Evolutionary conservation across 2,329 filamentous ascomycete genomes (phyloP), one percentile per base, ranked within the genome.

Genomic region (Tolypocladium ophioglossoides): DNA sequence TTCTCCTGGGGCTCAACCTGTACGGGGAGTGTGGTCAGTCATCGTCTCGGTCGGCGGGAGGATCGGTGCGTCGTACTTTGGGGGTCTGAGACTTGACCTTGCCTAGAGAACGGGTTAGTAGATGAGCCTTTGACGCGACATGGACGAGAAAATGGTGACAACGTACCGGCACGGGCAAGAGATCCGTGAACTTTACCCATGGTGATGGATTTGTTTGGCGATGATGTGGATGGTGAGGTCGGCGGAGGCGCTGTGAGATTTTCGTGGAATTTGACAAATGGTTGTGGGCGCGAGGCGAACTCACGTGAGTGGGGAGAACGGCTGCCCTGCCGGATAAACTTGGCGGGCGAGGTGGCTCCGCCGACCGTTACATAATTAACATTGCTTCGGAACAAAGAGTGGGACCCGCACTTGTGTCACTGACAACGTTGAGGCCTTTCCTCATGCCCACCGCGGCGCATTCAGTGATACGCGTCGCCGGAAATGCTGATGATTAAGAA

Each of bases 51-150:
- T 56, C 40, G 57, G 54, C n/a, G 53, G 53, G 54, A 49, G 44
- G 24, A 22, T 53, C 57, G 38, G 60, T 54, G 52, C 62, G 57
- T 75, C 82, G 75, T 82, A 91, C 87, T 85, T 92, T 91, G 71
- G 88, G 88, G 68, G 88, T 92, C 78, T 92, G 89, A 79, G 89
- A 92, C 87, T 95, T 95, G 85, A 96, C 91, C 84, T 95, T 95
- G 81, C 90, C 90, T 79, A 84, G 82, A 85, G 85, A 84, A 74
- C 84, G 85, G 7, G 27, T 52, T 40, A 52, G 54, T 16, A n/a
- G 8, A 35, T 38, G 9, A 2, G 16, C 16, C 7, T 32, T 22
- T 16, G n/a, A 14, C 3, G 75, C 69, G 59, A 68, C 63, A 61
- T 53, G 59, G 54, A 57, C 30, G 34, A 59, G 47, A 56, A 55